These are phyloP conservation scores for Trichoderma aggressivum DNA, from an alignment of 2,329 filamentous ascomycete genomes.

Conservation along the genomic window DNA sequence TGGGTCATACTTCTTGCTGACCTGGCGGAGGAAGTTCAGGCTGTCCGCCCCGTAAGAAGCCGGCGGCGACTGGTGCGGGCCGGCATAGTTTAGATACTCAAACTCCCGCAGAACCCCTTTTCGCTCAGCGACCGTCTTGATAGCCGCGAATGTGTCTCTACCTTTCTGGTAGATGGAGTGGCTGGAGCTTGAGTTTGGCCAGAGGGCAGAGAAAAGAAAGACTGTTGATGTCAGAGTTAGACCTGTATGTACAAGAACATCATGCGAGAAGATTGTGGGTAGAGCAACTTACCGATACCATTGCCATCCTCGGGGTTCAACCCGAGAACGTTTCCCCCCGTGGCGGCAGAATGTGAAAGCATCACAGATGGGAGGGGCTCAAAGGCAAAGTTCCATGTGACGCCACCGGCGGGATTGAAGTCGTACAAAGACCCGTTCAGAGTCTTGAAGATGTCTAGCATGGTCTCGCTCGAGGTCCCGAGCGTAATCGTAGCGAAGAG, in stretches of 20 bases:
- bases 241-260: not conserved
- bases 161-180: not conserved
- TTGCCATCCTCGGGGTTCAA: not conserved
- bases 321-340: not conserved
- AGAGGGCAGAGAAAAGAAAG: conserved; percentile 3
- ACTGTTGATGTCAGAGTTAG: not conserved
- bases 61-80: not conserved
- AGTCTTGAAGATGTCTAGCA: conserved; percentile 5
- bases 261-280: not conserved
- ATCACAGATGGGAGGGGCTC: conserved; percentile 7
- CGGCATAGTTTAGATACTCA: conserved; percentile 9
- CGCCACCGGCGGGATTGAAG: not conserved
- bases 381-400: conserved; percentile 4
- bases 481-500: conserved; percentile 1
- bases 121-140: not conserved
- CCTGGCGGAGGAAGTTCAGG: conserved; percentile 2
- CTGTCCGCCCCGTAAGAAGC: not conserved
- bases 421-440: not conserved
- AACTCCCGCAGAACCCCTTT: not conserved
- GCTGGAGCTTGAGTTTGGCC: conserved; percentile 2
- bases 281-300: not conserved
- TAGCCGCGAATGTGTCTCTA: not conserved
- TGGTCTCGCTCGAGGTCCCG: not conserved
- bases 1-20: conserved; percentile 33
- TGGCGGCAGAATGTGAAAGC: not conserved